A percentile compares a stretch with the other conserved stretches of the same genome.
These are phyloP conservation scores for Eragrostis tef DNA, from an alignment of 202 grass and related monocot genomes.

Conservation along the genomic window DNA sequence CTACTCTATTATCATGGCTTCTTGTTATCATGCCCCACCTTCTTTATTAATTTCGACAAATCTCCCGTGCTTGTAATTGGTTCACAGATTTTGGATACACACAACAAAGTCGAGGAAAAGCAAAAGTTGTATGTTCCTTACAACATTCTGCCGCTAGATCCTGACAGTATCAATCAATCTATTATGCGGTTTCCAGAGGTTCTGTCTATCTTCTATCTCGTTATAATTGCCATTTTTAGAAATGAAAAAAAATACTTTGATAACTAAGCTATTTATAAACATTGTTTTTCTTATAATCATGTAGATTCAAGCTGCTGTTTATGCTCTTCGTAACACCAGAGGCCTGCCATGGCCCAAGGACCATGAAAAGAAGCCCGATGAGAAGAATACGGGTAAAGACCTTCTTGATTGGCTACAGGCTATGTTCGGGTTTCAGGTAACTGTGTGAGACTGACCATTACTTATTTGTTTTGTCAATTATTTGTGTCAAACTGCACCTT, in stretches of 20 bases:
- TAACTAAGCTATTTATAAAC: neutral
- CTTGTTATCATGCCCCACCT: neutral
- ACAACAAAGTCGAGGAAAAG: conserved; percentile 88
- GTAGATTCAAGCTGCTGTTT: conserved; percentile 90
- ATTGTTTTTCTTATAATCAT: neutral
- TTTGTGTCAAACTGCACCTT: neutral
- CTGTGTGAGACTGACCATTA: neutral
- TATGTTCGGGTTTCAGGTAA: conserved; percentile 99
- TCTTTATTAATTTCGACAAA: neutral
- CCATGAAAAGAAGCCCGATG: conserved; percentile 63
- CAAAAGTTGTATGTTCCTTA: conserved; percentile 82
- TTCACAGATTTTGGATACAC: conserved; percentile 76
- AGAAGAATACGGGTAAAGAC: conserved; percentile 71
- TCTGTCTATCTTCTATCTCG: neutral
- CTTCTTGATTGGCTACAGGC: conserved; percentile 96
- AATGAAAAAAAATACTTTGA: neutral
- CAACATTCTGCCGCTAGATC: conserved; percentile 94
- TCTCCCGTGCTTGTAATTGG: neutral
- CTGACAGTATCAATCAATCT: conserved; percentile 76
- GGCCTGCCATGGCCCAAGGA: conserved; percentile 93
- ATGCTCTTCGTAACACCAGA: conserved; percentile 74
- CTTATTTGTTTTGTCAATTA: neutral
- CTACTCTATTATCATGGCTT: neutral
- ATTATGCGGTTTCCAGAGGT: conserved; percentile 94
- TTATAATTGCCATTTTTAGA: neutral